Conservation (phyloP, 2,329 filamentous ascomycete species). For the Trichothecium sympodiale region DNA sequence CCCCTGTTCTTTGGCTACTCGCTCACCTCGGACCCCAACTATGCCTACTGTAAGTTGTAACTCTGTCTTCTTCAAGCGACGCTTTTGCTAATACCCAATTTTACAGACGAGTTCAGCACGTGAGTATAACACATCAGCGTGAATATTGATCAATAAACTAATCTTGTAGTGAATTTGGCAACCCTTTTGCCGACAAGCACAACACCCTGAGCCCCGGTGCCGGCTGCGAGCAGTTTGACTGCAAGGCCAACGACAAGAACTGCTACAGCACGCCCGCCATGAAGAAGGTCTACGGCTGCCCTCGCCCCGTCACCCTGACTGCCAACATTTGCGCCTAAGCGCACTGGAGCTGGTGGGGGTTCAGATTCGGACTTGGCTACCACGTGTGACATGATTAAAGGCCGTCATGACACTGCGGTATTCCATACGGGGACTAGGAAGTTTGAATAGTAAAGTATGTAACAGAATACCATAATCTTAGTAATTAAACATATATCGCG, state of each 20-base stretch:
- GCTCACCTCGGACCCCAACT: constrained; percentile 21
- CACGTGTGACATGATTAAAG: too few species aligned
- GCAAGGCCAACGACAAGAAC: constrained; percentile 18
- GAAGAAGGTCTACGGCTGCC: constrained; percentile 29
- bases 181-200: constrained; percentile 25
- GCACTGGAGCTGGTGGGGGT: too few species aligned
- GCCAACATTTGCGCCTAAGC: constrained; percentile 13
- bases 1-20: constrained; percentile 33
- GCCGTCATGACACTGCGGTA: too few species aligned
- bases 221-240: constrained; percentile 27
- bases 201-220: constrained; percentile 24
- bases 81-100: constrained; percentile 7
- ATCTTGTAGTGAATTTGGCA: constrained; percentile 19
- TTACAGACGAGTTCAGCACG: constrained; percentile 26
- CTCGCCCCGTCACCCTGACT: constrained; percentile 25
- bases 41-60: constrained; percentile 27
- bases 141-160: not conserved
- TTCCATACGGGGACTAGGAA: too few species aligned
- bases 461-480: too few species aligned
- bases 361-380: too few species aligned
- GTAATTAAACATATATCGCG: too few species aligned
- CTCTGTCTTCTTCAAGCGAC: not conserved
- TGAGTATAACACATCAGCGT: constrained; percentile 5
- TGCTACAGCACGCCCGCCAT: constrained; percentile 27
- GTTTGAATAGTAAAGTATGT: too few species aligned